Conservation (phyloP, 169 alveolate species). For the Cryptosporidium tyzzeri region DNA sequence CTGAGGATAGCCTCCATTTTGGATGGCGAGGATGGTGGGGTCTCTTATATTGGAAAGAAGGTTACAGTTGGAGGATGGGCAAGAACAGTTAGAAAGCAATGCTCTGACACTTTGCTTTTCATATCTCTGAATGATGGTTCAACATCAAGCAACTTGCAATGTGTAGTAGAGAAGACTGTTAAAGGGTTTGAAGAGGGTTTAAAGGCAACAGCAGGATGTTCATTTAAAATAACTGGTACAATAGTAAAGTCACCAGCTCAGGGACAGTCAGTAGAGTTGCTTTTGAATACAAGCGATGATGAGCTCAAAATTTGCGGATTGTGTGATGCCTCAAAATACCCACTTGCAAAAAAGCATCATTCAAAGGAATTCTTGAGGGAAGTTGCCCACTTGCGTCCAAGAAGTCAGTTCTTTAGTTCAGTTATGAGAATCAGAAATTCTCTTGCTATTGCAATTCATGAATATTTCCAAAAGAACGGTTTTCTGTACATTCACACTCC, state of each 20-base stretch:
- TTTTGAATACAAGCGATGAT: slow-evolving; percentile 77
- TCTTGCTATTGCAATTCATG: slow-evolving; percentile 95
- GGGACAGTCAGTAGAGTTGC: slow-evolving; percentile 89
- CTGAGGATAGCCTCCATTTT: slow-evolving; percentile 59
- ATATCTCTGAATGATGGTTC: slow-evolving; percentile 97
- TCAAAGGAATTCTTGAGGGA: slow-evolving; percentile 94
- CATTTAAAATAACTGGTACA: slow-evolving; percentile 89
- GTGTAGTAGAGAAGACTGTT: slow-evolving; percentile 91
- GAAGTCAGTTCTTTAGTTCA: slow-evolving; percentile 95
- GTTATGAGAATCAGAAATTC: slow-evolving; percentile 94
- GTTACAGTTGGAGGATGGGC: slow-evolving; percentile 96
- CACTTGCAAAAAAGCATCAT: slow-evolving; percentile 94
- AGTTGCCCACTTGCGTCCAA: slow-evolving; percentile 97
- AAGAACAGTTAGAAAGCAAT: slow-evolving; percentile 92
- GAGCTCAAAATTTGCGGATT: slow-evolving; percentile 86
- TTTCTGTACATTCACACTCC: slow-evolving; percentile 98
- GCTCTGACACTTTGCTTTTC: slow-evolving; percentile 93
- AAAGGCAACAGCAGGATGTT: slow-evolving; percentile 87
- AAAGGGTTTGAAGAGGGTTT: slow-evolving; percentile 84
- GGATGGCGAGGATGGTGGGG: slow-evolving; percentile 52
- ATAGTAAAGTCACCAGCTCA: slow-evolving; percentile 93
- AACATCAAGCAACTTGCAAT: slow-evolving; percentile 89
- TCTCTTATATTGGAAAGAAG: slow-evolving; percentile 58
- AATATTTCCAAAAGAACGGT: slow-evolving; percentile 94
- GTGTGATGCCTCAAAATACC: slow-evolving; percentile 92